Conservation (phyloP, 1,139 yeast species). For the Pichia inconspicua region DNA sequence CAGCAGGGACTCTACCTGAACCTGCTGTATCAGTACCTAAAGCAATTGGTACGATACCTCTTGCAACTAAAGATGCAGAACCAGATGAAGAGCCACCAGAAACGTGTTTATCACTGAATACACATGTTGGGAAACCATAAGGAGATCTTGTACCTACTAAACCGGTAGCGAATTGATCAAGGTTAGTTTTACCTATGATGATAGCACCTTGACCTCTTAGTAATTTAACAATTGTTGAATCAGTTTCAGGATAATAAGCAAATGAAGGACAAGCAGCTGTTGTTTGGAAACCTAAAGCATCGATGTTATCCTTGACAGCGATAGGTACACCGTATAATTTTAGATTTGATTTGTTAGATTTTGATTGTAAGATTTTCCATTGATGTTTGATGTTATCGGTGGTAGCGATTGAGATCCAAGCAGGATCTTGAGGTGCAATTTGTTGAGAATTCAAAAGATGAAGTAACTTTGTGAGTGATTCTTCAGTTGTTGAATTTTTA, state of each 20-base stretch:
- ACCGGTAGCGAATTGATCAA: conserved; percentile 96
- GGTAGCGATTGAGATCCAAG: conserved; percentile 79
- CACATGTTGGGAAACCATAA: conserved; percentile 77
- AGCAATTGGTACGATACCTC: conserved; percentile 81
- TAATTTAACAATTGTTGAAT: conserved; percentile 64
- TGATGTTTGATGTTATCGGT: conserved; percentile 58
- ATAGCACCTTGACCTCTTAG: conserved; percentile 84
- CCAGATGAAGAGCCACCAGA: conserved; percentile 96
- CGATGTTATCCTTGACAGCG: conserved; percentile 92
- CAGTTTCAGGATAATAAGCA: conserved; percentile 56
- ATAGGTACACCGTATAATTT: conserved; percentile 88
- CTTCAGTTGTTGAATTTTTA: conserved; percentile 49
- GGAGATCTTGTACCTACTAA: conserved; percentile 93
- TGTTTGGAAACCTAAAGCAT: conserved; percentile 70
- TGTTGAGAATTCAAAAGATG: conserved; percentile 39
- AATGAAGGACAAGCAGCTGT: conserved; percentile 94
- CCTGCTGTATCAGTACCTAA: conserved; percentile 99
- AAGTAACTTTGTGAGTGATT: conserved; percentile 40
- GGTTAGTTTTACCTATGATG: conserved; percentile 82
- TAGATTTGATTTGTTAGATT: conserved; percentile 41
- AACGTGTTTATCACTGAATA: conserved; percentile 68
- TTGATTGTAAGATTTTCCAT: conserved; percentile 68
- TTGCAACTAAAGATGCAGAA: conserved; percentile 82
- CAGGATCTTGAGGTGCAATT: conserved; percentile 57
- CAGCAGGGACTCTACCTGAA: conserved; percentile 97